Percentiles rank a stretch among this genome's conserved stretches.
These are phyloP conservation scores for Daedaleopsis nitida DNA, from an alignment of 768 basidiomycete genomes.

Conservation along the genomic window DNA sequence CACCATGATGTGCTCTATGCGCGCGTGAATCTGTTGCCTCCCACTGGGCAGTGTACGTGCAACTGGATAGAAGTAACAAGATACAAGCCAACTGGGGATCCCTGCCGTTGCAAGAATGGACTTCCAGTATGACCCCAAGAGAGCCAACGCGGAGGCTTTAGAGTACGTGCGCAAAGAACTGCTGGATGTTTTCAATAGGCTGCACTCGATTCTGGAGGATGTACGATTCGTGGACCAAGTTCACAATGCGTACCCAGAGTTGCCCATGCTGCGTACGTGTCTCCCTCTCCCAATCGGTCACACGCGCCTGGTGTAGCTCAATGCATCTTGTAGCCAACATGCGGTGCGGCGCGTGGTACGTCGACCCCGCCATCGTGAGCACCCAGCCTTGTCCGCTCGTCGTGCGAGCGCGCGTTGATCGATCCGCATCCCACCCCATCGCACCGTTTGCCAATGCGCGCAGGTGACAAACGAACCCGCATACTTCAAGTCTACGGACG, in stretches of 20 bases:
- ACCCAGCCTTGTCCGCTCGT: slow-evolving; percentile 1
- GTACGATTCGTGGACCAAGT: slow-evolving; percentile 66
- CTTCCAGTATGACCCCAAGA: not conserved
- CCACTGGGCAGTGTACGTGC: not conserved
- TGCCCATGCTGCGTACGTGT: slow-evolving; percentile 60
- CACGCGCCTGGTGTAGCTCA: not conserved
- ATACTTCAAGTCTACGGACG: slow-evolving; percentile 94
- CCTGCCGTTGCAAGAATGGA: not conserved
- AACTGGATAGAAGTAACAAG: too few relatives aligned
- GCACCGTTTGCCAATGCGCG: not conserved
- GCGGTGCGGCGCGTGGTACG: slow-evolving; percentile 94
- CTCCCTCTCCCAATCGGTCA: slow-evolving; percentile 24
- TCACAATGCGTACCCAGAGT: slow-evolving; percentile 43
- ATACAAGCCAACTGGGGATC: not conserved
- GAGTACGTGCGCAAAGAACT: slow-evolving; percentile 66
- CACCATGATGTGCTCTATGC: slow-evolving; percentile 8
- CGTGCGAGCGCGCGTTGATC: too few relatives aligned
- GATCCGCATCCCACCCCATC: not conserved
- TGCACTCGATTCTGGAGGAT: slow-evolving; percentile 86
- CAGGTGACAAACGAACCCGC: slow-evolving; percentile 44
- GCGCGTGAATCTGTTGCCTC: slow-evolving; percentile 1
- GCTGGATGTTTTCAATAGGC: slow-evolving; percentile 79
- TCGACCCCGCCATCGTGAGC: slow-evolving; percentile 64
- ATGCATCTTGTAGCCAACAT: slow-evolving; percentile 66
- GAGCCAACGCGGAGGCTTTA: slow-evolving; percentile 33